These are phyloP conservation scores for Colletotrichum navitas DNA, from an alignment of 2,329 filamentous ascomycete genomes.

Conservation along the genomic window DNA sequence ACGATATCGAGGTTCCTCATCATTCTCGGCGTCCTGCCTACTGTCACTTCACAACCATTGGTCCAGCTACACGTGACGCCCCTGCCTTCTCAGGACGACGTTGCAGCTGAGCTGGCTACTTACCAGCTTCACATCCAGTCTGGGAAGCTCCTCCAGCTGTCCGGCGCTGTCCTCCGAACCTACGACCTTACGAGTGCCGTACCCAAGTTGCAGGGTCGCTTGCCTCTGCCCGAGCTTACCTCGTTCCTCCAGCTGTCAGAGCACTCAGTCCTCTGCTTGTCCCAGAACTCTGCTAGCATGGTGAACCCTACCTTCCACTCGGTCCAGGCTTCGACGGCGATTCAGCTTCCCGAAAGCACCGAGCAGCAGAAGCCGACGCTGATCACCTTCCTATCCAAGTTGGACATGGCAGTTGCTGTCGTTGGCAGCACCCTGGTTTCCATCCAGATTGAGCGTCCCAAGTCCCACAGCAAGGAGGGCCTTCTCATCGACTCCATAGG, in stretches of 20 bases:
- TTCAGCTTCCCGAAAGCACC: constrained; percentile 57
- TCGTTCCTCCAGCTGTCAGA: constrained; percentile 77
- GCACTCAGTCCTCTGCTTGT: constrained; percentile 74
- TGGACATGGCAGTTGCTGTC: constrained; percentile 75
- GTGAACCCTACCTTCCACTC: constrained; percentile 79
- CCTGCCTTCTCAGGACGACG: constrained; percentile 47
- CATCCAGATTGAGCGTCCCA: constrained; percentile 75
- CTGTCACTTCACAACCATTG: constrained; percentile 46
- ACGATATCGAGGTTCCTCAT: constrained; percentile 49
- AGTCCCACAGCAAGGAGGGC: constrained; percentile 68
- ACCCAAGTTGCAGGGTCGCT: constrained; percentile 69
- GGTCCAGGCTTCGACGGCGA: constrained; percentile 63
- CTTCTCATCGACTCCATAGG: constrained; percentile 81
- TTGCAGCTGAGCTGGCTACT: constrained; percentile 41
- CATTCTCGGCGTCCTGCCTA: constrained; percentile 48
- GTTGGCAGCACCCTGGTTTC: constrained; percentile 74
- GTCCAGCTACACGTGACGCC: constrained; percentile 57
- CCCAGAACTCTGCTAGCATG: constrained; percentile 66
- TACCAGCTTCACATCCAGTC: constrained; percentile 73
- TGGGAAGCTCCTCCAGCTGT: constrained; percentile 73
- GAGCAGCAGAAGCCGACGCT: constrained; percentile 56
- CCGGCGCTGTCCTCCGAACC: constrained; percentile 65
- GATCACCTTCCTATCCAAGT: constrained; percentile 73
- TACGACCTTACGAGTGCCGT: constrained; percentile 74
- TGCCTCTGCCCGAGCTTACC: constrained; percentile 64